phyloP scores from a whole-genome alignment of 108 stramenopile species.

The Fragilaria crotonensis region DNA sequence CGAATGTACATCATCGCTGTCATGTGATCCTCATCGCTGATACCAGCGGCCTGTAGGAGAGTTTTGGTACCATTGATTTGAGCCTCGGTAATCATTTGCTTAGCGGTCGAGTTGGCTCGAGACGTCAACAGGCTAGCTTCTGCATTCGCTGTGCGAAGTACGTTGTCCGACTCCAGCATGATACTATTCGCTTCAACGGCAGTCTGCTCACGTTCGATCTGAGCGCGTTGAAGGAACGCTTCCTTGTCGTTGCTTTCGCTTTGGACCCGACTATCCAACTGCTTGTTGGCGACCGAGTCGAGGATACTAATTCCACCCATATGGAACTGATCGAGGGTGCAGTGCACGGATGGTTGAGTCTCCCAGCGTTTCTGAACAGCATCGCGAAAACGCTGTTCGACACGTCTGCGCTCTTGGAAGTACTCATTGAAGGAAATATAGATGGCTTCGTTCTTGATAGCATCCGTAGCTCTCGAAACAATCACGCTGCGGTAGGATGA shows the following conservation, averaged over 20 bases:
- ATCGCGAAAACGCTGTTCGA: slow-evolving; percentile 26
- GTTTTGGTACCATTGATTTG: slow-evolving; percentile 25
- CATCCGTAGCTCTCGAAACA: slow-evolving; percentile 31
- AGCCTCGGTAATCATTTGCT: slow-evolving; percentile 21
- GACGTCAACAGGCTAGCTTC: slow-evolving; percentile 28
- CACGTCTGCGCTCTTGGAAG: slow-evolving; percentile 29
- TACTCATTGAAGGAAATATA: slow-evolving; percentile 29
- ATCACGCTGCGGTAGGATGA: slow-evolving; percentile 22
- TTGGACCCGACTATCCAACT: slow-evolving; percentile 33
- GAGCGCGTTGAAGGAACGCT: slow-evolving; percentile 33
- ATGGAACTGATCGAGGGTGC: slow-evolving; percentile 43
- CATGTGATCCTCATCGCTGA: slow-evolving; percentile 29
- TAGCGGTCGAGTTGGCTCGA: slow-evolving; percentile 22
- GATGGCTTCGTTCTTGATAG: slow-evolving; percentile 36
- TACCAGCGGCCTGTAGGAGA: slow-evolving; percentile 20
- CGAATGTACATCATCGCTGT: slow-evolving; percentile 37
- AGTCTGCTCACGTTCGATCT: slow-evolving; percentile 34
- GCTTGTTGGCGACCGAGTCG: slow-evolving; percentile 35
- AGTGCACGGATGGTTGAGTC: slow-evolving; percentile 21
- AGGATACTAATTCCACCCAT: slow-evolving; percentile 39
- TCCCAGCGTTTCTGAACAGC: slow-evolving; percentile 36
- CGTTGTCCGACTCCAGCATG: slow-evolving; percentile 22
- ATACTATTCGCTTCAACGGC: slow-evolving; percentile 40
- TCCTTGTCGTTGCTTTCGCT: slow-evolving; percentile 39
- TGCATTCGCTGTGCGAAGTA: slow-evolving; percentile 27